Percentiles rank a stretch among this genome's conserved stretches.
Evolutionary conservation across 345 rosid species (phyloP).

Genomic region (Murraya paniculata): DNA sequence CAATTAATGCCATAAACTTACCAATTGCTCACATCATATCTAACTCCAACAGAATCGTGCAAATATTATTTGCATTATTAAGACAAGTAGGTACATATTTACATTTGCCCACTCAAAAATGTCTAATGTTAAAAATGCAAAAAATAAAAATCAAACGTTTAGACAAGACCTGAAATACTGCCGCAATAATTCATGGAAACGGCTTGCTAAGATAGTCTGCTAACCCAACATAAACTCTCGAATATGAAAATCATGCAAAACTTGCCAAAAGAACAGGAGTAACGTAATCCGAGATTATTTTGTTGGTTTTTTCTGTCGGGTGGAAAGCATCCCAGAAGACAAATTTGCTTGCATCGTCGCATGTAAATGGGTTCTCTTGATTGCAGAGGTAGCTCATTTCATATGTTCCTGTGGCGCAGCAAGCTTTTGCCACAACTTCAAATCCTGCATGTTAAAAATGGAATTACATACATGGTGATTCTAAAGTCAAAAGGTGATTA

Average conservation of each 20-base stretch:
- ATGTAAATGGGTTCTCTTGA: conserved; percentile 31
- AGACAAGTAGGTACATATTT: not conserved
- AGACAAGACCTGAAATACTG: not conserved
- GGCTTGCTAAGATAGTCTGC: not conserved
- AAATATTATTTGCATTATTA: not conserved
- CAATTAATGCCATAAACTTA: no score
- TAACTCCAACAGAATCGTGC: not conserved
- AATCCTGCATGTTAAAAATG: conserved; percentile 37
- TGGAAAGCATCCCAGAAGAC: conserved; percentile 54
- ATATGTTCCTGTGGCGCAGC: conserved; percentile 59
- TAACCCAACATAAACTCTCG: not conserved
- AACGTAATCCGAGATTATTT: conserved; percentile 22
- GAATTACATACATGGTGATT: not conserved
- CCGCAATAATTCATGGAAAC: not conserved
- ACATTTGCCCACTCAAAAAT: not conserved
- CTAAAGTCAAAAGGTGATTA: not conserved
- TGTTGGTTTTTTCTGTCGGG: conserved; percentile 38
- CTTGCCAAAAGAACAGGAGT: conserved; percentile 13
- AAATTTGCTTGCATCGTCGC: conserved; percentile 47
- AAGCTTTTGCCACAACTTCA: conserved; percentile 32
- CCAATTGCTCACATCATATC: not conserved
- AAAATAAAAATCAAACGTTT: not conserved
- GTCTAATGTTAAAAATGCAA: not conserved
- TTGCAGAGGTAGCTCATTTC: conserved; percentile 56
- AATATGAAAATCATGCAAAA: conserved; percentile 17